phyloP scores from a whole-genome alignment of 1,139 yeast genomes.

The Barnettozyma hawaiiensis region DNA sequence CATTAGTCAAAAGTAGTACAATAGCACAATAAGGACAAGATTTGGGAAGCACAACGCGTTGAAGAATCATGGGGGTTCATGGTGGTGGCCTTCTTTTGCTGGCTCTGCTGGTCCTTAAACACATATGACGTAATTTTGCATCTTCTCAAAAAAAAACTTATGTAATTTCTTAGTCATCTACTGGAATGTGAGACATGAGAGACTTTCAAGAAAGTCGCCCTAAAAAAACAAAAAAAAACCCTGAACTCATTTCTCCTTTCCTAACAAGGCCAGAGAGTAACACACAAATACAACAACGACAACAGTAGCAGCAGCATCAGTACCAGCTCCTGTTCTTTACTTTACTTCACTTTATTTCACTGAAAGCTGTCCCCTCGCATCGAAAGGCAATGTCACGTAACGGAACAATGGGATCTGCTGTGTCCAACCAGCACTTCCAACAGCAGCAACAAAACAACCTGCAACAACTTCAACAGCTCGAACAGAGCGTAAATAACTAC shows the following conservation, averaged over 20 bases:
- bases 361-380: background rate
- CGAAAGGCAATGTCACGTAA: constrained; percentile 27
- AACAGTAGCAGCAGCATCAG: no score
- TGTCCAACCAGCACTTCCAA: constrained; percentile 33
- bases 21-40: no score
- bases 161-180: background rate
- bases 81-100: no score
- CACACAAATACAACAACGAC: no score
- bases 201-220: constrained; percentile 1
- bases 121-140: no score
- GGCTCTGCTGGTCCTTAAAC: no score
- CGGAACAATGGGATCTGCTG: constrained; percentile 33
- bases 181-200: background rate
- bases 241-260: background rate
- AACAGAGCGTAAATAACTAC: constrained; percentile 26
- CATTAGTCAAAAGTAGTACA: no score
- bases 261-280: no score
- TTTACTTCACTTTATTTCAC: background rate
- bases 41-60: no score
- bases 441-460: constrained; percentile 35
- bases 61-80: no score
- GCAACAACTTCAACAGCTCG: constrained; percentile 31
- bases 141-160: background rate
- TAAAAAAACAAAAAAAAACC: no score
- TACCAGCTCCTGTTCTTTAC: background rate